A percentile compares a stretch with the other conserved stretches of the same genome.
Evolutionary conservation across 805 yeast species (phyloP).

Genomic region (Saturnispora diversa): DNA sequence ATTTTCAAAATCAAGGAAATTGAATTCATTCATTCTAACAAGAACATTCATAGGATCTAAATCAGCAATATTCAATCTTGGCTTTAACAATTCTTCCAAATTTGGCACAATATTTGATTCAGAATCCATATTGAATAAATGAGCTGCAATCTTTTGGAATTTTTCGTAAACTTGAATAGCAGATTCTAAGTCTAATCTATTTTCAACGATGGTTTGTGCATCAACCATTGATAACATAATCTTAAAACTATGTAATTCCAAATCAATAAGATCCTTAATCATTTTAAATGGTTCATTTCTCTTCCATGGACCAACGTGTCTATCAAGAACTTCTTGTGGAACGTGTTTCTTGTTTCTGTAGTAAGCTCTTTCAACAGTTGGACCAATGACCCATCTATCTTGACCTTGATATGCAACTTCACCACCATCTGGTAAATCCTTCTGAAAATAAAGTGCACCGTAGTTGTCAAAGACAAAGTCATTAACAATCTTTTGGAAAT

Average conservation of each 20-base stretch:
- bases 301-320: slow-evolving; percentile 73
- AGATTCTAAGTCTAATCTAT: slow-evolving; percentile 35
- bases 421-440: slow-evolving; percentile 43
- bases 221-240: slow-evolving; percentile 47
- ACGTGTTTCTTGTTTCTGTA: slow-evolving; percentile 59
- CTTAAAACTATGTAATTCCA: slow-evolving; percentile 57
- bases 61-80: slow-evolving; percentile 74
- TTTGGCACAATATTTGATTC: slow-evolving; percentile 46
- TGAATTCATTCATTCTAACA: slow-evolving; percentile 34
- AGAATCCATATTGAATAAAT: slow-evolving; percentile 47
- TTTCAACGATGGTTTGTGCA: slow-evolving; percentile 35
- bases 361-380: slow-evolving; percentile 72
- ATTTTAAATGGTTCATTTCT: slow-evolving; percentile 50
- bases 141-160: slow-evolving; percentile 47
- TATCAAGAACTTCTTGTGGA: slow-evolving; percentile 40
- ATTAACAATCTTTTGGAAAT: slow-evolving; percentile 27
- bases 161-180: slow-evolving; percentile 57
- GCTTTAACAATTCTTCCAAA: slow-evolving; percentile 52
- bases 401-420: slow-evolving; percentile 53
- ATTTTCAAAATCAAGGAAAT: slow-evolving; percentile 78
- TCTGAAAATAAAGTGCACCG: slow-evolving; percentile 77
- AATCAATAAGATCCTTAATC: slow-evolving; percentile 52
- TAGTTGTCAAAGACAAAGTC: slow-evolving; percentile 55
- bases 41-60: slow-evolving; percentile 86
- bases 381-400: slow-evolving; percentile 84